Evolutionary conservation across 169 alveolate genomes (phyloP).

Genomic region (Plasmodium cynomolgi): DNA sequence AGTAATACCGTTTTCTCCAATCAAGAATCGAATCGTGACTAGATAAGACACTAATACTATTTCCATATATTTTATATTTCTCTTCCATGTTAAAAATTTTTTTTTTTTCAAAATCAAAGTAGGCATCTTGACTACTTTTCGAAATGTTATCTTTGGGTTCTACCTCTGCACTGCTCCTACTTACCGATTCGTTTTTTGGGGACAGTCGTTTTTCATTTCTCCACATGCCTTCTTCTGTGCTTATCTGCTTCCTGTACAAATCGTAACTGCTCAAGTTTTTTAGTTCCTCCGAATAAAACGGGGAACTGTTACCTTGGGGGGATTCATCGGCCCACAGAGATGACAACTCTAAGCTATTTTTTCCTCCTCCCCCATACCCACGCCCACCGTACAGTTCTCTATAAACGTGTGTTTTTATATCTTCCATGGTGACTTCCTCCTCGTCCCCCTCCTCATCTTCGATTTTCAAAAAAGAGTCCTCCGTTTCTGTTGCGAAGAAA

Average conservation of each 20-base stretch:
- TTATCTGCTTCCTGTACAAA: not conserved
- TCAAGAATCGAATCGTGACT: not conserved
- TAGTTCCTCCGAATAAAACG: slow-evolving; percentile 5
- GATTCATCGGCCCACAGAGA: not conserved
- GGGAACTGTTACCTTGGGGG: not conserved
- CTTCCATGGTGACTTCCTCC: not conserved
- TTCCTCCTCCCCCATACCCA: slow-evolving; percentile 2
- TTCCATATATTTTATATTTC: slow-evolving; percentile 7
- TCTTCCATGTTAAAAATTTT: slow-evolving; percentile 2
- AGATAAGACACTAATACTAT: slow-evolving; percentile 4
- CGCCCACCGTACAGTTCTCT: slow-evolving; percentile 7
- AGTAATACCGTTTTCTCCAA: not conserved
- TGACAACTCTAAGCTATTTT: slow-evolving; percentile 28
- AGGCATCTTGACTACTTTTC: slow-evolving; percentile 31
- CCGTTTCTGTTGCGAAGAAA: slow-evolving; percentile 48
- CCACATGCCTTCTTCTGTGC: not conserved
- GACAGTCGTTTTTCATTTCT: not conserved
- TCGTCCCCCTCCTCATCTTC: slow-evolving; percentile 52
- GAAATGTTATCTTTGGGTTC: slow-evolving; percentile 4
- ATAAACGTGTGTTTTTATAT: slow-evolving; percentile 36
- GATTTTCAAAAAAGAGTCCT: slow-evolving; percentile 46
- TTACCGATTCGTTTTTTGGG: not conserved
- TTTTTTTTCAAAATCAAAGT: slow-evolving; percentile 62
- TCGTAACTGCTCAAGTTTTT: not conserved
- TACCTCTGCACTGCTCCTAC: not conserved